These are phyloP conservation scores for Fusarium redolens DNA, from an alignment of 2,329 filamentous ascomycete species.

Conservation along the genomic window DNA sequence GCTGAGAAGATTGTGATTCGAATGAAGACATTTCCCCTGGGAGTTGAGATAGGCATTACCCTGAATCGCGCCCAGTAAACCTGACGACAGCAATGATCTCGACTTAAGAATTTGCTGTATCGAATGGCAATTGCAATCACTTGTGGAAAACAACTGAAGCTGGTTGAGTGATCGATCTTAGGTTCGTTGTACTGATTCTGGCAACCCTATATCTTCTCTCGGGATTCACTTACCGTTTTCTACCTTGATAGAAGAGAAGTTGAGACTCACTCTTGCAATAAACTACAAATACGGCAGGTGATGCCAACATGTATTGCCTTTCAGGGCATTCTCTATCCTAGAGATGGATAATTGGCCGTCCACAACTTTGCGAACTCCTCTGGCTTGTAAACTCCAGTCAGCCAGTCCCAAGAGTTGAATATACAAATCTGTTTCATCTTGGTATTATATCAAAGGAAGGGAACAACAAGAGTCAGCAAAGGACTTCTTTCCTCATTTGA, in stretches of 20 bases:
- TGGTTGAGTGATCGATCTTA: too few species aligned
- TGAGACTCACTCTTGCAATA: not conserved
- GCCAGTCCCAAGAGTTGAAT: not conserved
- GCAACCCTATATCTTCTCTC: not conserved
- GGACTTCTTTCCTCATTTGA: not conserved
- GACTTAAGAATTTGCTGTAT: not conserved
- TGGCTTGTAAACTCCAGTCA: not conserved
- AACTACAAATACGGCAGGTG: not conserved
- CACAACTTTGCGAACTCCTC: not conserved
- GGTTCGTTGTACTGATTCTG: not conserved
- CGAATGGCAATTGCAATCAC: accelerated
- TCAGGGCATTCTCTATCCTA: not conserved
- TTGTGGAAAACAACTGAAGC: not conserved
- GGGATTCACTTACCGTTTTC: not conserved
- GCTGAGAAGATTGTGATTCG: not conserved
- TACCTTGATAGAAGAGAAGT: not conserved
- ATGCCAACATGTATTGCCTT: too few species aligned
- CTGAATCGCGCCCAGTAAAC: not conserved
- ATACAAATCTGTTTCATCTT: too few species aligned
- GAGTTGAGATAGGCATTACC: not conserved
- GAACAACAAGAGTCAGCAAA: not conserved
- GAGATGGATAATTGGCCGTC: not conserved
- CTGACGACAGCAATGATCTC: not conserved
- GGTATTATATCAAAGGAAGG: not conserved
- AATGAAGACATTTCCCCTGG: accelerated